Base-by-base conservation (phyloP, 2,329 filamentous ascomycete genomes). In the Ceratocystis lukuohia region DNA sequence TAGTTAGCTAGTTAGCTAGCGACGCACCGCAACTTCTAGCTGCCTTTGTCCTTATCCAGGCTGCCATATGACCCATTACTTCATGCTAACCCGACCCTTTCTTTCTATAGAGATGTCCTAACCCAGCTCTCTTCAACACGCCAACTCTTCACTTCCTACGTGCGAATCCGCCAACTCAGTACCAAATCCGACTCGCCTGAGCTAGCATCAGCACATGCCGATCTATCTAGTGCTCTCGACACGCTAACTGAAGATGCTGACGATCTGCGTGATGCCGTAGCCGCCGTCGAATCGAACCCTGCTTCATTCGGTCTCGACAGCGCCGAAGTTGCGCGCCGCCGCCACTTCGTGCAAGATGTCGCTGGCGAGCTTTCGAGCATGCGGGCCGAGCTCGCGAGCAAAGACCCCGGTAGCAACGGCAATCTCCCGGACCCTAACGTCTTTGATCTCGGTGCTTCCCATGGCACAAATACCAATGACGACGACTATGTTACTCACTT, bases 131-230 rank as follows among this genome's bases (percentile, higher is more conserved):
- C 88, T 70, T 85, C 84, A 15, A 88, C 90, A 65, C 88, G 93
- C 8, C 87, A 92, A 64, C 86, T 96, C 67, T 96, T 96, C 80
- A 87, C 89, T 70, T 96, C 92, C 17, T 99, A 96, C 79, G 84
- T 96, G 56, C 93, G 94, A 74, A 99, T 99, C 77, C 90, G 91
- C 73, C 94, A 91, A 59, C 87, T 96, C 30, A 84, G 87, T 68
- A 87, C 86, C 50, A 82, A 84, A 7, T 78, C 86, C 15, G 80
- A 81, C 56, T 92, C 89, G 20, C 91, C 91, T 12, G 94, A 99
- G 75, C 89, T 99, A 68, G 84, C 89, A 73, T 85, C 88, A 64
- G 93, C 88, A 59, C 83, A 87, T 66, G 74, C 82, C 66, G 88
- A 92, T 71, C 86, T 94, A 71, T 80, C 84, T 70, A 71, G 77